Conservation (phyloP, 495 filamentous ascomycete species). For the Xylaria bambusicola region DNA sequence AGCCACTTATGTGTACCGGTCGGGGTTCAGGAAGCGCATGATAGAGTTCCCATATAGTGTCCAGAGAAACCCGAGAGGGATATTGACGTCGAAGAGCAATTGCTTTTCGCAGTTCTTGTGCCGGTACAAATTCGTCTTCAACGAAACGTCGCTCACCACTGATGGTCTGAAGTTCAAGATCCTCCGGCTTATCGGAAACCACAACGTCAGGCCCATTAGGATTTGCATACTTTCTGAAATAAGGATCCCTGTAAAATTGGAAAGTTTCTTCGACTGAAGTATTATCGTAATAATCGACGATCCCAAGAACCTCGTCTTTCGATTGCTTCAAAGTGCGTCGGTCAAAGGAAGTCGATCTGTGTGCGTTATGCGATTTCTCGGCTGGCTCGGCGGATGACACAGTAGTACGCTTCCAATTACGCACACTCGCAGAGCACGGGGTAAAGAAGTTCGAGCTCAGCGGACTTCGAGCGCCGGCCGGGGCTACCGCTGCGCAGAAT, state of each 20-base stretch:
- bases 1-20: slow-evolving; percentile 61
- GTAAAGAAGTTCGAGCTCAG: slow-evolving; percentile 20
- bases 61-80: slow-evolving; percentile 36
- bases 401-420: slow-evolving; percentile 26
- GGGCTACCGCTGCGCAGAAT: slow-evolving; percentile 25
- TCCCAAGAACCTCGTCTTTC: slow-evolving; percentile 47
- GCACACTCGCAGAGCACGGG: slow-evolving; percentile 5
- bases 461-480: slow-evolving; percentile 16
- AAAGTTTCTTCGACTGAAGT: slow-evolving; percentile 49
- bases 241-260: slow-evolving; percentile 45
- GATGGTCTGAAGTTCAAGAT: slow-evolving; percentile 47
- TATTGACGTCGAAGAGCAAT: slow-evolving; percentile 35
- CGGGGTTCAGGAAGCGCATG: slow-evolving; percentile 58
- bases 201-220: slow-evolving; percentile 43
- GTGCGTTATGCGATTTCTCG: neutral
- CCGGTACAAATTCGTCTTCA: slow-evolving; percentile 25
- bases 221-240: slow-evolving; percentile 49
- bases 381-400: neutral
- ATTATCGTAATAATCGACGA: slow-evolving; percentile 51
- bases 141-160: slow-evolving; percentile 26
- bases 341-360: neutral
- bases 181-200: slow-evolving; percentile 46
- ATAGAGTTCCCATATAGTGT: slow-evolving; percentile 46
- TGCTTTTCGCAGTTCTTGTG: slow-evolving; percentile 37
- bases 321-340: neutral